Conservation (phyloP, 176 grass and related monocot genomes). For the Bothriochloa decipiens region DNA sequence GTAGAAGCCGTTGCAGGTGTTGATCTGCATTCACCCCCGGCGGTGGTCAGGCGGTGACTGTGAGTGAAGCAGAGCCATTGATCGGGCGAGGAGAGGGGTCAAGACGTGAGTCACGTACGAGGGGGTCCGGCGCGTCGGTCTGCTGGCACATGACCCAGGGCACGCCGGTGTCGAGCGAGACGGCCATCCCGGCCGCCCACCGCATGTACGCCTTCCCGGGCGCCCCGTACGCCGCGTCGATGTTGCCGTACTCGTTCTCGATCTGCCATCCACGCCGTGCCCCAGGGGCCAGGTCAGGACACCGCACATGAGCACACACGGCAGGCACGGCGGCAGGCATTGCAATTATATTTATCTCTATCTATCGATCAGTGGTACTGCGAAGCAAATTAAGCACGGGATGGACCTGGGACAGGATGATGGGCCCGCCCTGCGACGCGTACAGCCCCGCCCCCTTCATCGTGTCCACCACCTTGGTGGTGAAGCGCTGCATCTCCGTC, state of each 20-base stretch:
- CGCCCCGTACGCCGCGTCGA: conserved; percentile 60
- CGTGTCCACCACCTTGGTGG: conserved; percentile 82
- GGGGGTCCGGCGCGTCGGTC: conserved; percentile 77
- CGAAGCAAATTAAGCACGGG: background rate
- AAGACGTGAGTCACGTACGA: conserved; percentile 49
- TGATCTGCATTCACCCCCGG: conserved; percentile 56
- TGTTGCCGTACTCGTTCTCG: conserved; percentile 98
- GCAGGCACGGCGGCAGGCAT: too few relatives aligned
- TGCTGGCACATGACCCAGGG: conserved; percentile 99
- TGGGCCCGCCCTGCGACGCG: conserved; percentile 94
- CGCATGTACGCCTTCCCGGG: conserved; percentile 74
- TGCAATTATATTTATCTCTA: too few relatives aligned
- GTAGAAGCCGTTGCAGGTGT: conserved; percentile 99
- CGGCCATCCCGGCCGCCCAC: conserved; percentile 95
- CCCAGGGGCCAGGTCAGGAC: background rate
- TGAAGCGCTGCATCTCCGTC: conserved; percentile 96
- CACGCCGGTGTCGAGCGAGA: conserved; percentile 90
- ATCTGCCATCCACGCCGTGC: conserved; percentile 40
- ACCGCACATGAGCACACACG: background rate
- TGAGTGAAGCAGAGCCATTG: background rate
- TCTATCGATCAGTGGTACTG: too few relatives aligned
- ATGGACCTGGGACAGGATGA: conserved; percentile 76
- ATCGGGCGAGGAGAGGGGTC: background rate
- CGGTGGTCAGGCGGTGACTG: background rate
- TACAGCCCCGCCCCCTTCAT: conserved; percentile 93